Conservation (phyloP, 257 asterid species). For the Primulina huaijiensis region DNA sequence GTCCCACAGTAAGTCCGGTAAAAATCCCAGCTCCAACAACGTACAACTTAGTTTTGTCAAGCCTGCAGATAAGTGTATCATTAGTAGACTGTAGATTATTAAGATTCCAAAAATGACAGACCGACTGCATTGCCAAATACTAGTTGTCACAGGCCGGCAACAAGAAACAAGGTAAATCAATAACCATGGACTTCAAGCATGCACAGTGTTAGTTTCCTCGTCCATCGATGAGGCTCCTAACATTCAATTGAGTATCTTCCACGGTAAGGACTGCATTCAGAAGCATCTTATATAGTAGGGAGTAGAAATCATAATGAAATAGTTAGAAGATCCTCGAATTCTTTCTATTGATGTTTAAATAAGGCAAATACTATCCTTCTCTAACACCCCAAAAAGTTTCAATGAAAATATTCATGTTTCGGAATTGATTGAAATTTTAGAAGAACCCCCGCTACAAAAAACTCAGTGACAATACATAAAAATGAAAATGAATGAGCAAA, state of each 20-base stretch:
- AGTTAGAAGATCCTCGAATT: too few species aligned
- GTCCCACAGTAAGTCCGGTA: conserved; percentile 44
- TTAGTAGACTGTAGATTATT: conserved; percentile 22
- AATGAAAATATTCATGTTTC: too few species aligned
- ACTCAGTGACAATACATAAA: background rate
- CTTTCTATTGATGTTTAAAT: too few species aligned
- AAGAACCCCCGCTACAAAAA: background rate
- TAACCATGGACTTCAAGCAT: too few species aligned
- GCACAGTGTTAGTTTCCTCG: too few species aligned
- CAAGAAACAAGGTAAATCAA: background rate
- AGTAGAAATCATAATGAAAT: too few species aligned
- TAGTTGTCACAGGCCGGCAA: background rate
- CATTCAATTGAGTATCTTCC: too few species aligned
- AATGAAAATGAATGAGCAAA: background rate
- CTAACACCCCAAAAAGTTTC: too few species aligned
- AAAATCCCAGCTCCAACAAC: conserved; percentile 51
- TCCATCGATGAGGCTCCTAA: too few species aligned
- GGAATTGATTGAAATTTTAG: background rate
- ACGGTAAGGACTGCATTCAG: too few species aligned
- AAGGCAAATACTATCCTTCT: too few species aligned
- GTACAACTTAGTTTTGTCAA: conserved; percentile 60
- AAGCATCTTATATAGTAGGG: too few species aligned
- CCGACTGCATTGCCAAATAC: background rate
- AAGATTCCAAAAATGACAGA: conserved; percentile 12
- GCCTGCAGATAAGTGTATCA: conserved; percentile 42